Evolutionary conservation across 495 filamentous ascomycete genomes (phyloP), one percentile per base, ranked within the genome.

Genomic region (Bacidia rubella): DNA sequence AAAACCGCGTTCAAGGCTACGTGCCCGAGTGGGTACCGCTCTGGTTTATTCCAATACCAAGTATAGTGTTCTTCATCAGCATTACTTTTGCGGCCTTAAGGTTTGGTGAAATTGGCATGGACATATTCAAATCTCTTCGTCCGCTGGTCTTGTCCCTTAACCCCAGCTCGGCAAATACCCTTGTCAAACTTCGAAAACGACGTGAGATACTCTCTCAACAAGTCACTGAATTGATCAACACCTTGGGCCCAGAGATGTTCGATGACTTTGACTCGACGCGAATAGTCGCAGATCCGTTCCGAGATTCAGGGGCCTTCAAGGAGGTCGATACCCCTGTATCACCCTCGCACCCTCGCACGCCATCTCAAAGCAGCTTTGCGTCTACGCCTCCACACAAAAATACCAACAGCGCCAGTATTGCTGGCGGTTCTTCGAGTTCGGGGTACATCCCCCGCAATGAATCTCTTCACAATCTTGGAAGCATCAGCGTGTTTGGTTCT

Each of bases 81-180:
- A 85, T 95, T 65, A 95, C 88, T 2, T 96, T 94, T 63, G 90
- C 87, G 2, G 89, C 93, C 9, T 81, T 99, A 29, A 85, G 92
- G 3, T 94, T 97, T 61, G 92, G 92, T 41, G 92, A 99, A 66
- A 81, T 90, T 47, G 92, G 89, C 26, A 97, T 99, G 90, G 92
- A 99, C 61, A 96, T 99, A 45, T 57, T 88, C 68, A 99, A 97
- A 68, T 97, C 92, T 0, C 79, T 99, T 11, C 78, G 86, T 1
- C 92, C 92, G 1, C 79, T 99, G 9, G 68, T 93, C n/a, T 68
- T 95, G n/a, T 87, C 81, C 46, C 74, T 99, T 54, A 85, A 84
- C 57, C 92, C 92, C 1, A 79, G 80, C 9, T 87, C 86, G 1
- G 80, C 80, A 63, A 94, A 94, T 66, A 86, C 81, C 11, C 75